phyloP scores from a whole-genome alignment of 805 yeast species.

The Torulaspora indica region DNA sequence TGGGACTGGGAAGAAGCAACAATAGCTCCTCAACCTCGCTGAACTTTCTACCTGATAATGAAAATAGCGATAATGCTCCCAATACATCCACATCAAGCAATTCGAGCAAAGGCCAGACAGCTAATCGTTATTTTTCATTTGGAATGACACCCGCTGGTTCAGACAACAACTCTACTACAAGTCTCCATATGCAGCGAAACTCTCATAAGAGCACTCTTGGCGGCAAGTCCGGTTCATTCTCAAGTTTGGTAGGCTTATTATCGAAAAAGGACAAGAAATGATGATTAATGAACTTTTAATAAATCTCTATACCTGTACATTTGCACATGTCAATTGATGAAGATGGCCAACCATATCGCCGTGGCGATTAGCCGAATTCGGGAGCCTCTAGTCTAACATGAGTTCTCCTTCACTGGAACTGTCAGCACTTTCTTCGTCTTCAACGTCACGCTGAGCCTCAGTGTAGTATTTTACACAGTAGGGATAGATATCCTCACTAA shows the following conservation, averaged over 20 bases:
- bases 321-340: neutral
- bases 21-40: conserved; percentile 28
- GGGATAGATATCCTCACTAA: conserved; percentile 79
- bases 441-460: conserved; percentile 63
- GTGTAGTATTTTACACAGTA: conserved; percentile 79
- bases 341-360: neutral
- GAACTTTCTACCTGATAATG: conserved; percentile 15
- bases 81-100: conserved; percentile 7
- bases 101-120: conserved; percentile 18
- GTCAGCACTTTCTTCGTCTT: conserved; percentile 50
- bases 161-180: conserved; percentile 7
- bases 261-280: conserved; percentile 18
- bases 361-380: too few relatives aligned
- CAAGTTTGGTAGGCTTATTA: conserved; percentile 17
- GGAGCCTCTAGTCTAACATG: neutral
- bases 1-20: conserved; percentile 24
- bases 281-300: conserved; percentile 1
- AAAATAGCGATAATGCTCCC: conserved; percentile 14
- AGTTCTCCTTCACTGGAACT: conserved; percentile 51
- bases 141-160: conserved; percentile 30
- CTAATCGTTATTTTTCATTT: conserved; percentile 27
- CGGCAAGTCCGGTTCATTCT: conserved; percentile 17
- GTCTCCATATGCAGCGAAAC: conserved; percentile 13
- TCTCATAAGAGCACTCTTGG: conserved; percentile 9
- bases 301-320: neutral